Evolutionary conservation across 495 filamentous ascomycete genomes (phyloP).

Genomic region (Acidomyces sp.): DNA sequence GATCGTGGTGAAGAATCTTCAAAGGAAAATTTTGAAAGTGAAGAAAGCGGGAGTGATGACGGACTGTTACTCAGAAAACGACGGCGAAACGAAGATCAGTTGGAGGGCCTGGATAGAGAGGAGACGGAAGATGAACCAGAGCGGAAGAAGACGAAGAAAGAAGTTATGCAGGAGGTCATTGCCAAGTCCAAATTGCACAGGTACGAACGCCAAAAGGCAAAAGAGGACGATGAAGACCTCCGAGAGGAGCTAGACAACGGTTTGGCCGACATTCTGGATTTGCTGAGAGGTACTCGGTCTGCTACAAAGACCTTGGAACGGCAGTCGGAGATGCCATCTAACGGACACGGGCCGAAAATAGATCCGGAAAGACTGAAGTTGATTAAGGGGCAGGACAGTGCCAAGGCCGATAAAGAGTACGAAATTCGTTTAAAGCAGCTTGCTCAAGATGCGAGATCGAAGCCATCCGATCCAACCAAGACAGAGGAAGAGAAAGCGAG

Average conservation of each 20-base stretch:
- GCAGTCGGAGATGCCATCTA: slow-evolving; percentile 8
- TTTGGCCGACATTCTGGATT: slow-evolving; percentile 61
- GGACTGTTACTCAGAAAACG: slow-evolving; percentile 37
- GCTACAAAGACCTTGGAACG: slow-evolving; percentile 30
- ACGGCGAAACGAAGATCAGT: slow-evolving; percentile 21
- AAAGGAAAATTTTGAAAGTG: slow-evolving; percentile 28
- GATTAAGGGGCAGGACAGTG: slow-evolving; percentile 48
- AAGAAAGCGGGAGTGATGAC: slow-evolving; percentile 40
- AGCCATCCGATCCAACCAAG: slow-evolving; percentile 76
- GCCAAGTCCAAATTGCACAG: slow-evolving; percentile 93
- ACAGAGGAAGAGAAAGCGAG: slow-evolving; percentile 76
- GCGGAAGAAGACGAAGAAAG: slow-evolving; percentile 80
- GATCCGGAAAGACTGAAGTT: slow-evolving; percentile 47
- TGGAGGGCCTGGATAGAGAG: slow-evolving; percentile 31
- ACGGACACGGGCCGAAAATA: slow-evolving; percentile 25
- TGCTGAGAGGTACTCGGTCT: slow-evolving; percentile 42
- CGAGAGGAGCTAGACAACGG: slow-evolving; percentile 66
- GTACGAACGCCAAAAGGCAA: slow-evolving; percentile 78
- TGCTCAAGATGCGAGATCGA: slow-evolving; percentile 65
- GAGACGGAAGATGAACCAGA: slow-evolving; percentile 42
- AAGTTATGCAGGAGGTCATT: slow-evolving; percentile 95
- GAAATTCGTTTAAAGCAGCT: slow-evolving; percentile 70
- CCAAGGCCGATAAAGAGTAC: slow-evolving; percentile 63
- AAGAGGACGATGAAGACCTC: slow-evolving; percentile 91
- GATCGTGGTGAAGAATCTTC: slow-evolving; percentile 54